Percentiles rank a stretch among this genome's conserved stretches.
phyloP scores from a whole-genome alignment of 257 asterid species.

The Solanum rostratum region DNA sequence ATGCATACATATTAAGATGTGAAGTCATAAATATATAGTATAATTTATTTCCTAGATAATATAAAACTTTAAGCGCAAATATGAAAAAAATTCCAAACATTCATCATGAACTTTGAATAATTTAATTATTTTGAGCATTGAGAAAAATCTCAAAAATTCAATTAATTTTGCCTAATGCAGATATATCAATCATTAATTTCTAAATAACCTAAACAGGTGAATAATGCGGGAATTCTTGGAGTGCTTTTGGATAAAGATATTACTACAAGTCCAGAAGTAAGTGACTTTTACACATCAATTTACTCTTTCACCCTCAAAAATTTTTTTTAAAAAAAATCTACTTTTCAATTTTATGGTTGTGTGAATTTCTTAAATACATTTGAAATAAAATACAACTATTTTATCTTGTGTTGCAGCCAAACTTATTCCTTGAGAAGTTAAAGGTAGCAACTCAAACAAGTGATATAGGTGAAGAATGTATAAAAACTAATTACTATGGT shows the following conservation, averaged over 20 bases:
- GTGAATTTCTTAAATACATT: neutral
- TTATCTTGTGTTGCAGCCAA: neutral
- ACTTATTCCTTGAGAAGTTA: neutral
- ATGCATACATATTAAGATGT: no score
- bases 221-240: conserved; percentile 36
- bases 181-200: neutral
- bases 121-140: no score
- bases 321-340: no score
- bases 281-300: neutral
- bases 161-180: no score
- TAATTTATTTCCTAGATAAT: no score
- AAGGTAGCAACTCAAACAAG: conserved; percentile 14
- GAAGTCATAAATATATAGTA: no score
- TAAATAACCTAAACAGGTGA: conserved; percentile 15
- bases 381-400: neutral
- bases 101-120: no score
- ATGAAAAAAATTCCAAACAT: no score
- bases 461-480: conserved; percentile 30
- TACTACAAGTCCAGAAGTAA: neutral
- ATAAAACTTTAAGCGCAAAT: no score
- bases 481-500: conserved; percentile 46
- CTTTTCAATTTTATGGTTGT: neutral
- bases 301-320: neutral
- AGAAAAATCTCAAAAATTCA: no score
- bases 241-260: neutral